These are phyloP conservation scores for Spirogloea muscicola DNA, from an alignment of 139 green algal species.

Conservation along the genomic window DNA sequence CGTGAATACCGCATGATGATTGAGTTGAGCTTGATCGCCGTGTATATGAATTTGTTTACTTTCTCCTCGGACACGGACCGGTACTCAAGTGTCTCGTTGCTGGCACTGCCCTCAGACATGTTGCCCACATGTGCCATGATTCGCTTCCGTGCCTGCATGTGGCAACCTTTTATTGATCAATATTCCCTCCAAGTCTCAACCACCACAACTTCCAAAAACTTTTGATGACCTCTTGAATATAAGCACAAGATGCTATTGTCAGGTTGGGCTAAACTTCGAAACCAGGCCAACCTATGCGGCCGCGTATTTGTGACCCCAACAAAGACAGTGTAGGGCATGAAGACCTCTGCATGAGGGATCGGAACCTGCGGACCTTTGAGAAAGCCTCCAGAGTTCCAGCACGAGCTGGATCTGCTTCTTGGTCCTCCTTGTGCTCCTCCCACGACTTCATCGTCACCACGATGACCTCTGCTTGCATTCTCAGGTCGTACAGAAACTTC, in stretches of 20 bases:
- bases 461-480: slow-evolving; percentile 50
- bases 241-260: no score
- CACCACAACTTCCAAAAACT: no score
- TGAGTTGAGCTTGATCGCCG: slow-evolving; percentile 50
- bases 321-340: no score
- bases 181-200: no score
- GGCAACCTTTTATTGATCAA: no score
- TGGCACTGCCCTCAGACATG: not conserved
- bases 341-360: no score
- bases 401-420: slow-evolving; percentile 20
- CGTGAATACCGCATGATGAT: slow-evolving; percentile 47
- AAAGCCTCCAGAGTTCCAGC: slow-evolving; percentile 34
- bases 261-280: no score
- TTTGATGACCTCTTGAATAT: no score
- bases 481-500: slow-evolving; percentile 53
- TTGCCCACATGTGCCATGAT: not conserved
- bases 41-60: slow-evolving; percentile 49
- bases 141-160: slow-evolving; percentile 29
- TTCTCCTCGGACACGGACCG: no score
- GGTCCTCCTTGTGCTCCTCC: no score
- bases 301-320: no score
- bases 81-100: not conserved
- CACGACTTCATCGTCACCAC: slow-evolving; percentile 47
- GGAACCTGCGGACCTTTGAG: slow-evolving; percentile 15
- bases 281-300: no score